Percentiles rank a stretch among this genome's conserved stretches.
These are phyloP conservation scores for Candida mattraensis DNA, from an alignment of 805 yeast species.

Conservation along the genomic window DNA sequence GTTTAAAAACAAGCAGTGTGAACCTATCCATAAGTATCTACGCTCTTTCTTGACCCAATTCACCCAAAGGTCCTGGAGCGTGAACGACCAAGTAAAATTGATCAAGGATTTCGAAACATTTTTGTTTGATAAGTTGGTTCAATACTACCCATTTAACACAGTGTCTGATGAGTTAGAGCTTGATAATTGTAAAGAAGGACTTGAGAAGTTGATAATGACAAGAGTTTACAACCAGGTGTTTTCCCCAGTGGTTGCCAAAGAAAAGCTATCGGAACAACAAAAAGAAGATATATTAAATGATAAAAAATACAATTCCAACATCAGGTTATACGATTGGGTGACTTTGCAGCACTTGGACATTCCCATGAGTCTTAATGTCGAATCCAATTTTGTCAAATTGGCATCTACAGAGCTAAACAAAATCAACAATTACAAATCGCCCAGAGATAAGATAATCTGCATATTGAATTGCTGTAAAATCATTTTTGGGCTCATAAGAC, in stretches of 20 bases:
- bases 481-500: slow-evolving; percentile 81
- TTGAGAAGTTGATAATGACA: slow-evolving; percentile 91
- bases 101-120: slow-evolving; percentile 75
- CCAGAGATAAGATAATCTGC: slow-evolving; percentile 92
- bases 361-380: slow-evolving; percentile 45
- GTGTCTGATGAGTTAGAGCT: slow-evolving; percentile 57
- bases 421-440: slow-evolving; percentile 83
- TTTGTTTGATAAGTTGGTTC: slow-evolving; percentile 59
- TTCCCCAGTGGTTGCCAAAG: slow-evolving; percentile 58
- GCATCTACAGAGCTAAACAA: slow-evolving; percentile 76
- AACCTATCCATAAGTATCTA: slow-evolving; percentile 83
- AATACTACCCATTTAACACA: slow-evolving; percentile 71
- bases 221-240: slow-evolving; percentile 75
- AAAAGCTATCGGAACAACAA: slow-evolving; percentile 53
- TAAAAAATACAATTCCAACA: slow-evolving; percentile 48
- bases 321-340: slow-evolving; percentile 50
- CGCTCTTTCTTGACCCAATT: slow-evolving; percentile 83
- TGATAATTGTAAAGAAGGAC: slow-evolving; percentile 80
- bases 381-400: slow-evolving; percentile 55
- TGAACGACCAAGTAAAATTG: slow-evolving; percentile 75
- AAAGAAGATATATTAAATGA: slow-evolving; percentile 66
- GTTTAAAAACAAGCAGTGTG: slow-evolving; percentile 73
- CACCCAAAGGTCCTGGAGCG: slow-evolving; percentile 64
- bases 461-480: slow-evolving; percentile 89
- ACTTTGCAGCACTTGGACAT: slow-evolving; percentile 77